Conservation (phyloP, 2,329 filamentous ascomycete genomes). For the Colletotrichum graminicola region DNA sequence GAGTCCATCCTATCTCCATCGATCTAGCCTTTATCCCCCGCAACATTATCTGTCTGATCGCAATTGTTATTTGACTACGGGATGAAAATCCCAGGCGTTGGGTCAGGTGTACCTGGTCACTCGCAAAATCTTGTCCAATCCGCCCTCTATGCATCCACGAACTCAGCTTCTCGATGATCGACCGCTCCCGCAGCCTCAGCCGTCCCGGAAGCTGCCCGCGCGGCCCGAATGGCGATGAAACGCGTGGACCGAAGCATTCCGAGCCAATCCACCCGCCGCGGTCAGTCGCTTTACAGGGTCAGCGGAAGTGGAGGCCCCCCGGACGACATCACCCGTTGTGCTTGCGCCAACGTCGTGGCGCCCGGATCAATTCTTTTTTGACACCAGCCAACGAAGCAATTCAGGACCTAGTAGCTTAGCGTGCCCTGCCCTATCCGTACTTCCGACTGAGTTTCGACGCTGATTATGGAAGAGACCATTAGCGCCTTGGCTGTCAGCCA, state of each 20-base stretch:
- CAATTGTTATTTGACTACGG: neutral
- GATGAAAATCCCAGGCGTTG: neutral
- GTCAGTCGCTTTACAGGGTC: neutral
- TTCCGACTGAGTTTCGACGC: too few species aligned
- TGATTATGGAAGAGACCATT: conserved; percentile 12
- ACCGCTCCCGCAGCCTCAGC: conserved; percentile 7
- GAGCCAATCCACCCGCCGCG: neutral
- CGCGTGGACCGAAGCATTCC: conserved; percentile 4
- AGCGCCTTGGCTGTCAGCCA: neutral
- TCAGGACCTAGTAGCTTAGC: neutral
- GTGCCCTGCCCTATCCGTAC: too few species aligned
- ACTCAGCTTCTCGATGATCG: neutral
- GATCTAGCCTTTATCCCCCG: conserved; percentile 7
- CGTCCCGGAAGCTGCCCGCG: neutral
- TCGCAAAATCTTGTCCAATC: neutral
- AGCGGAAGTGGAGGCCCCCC: conserved; percentile 6
- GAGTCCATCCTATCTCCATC: conserved; percentile 15
- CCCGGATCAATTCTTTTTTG: neutral
- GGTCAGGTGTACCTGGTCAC: neutral
- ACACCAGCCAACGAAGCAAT: conserved; percentile 10
- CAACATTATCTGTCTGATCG: conserved; percentile 9
- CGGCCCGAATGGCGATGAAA: conserved; percentile 25
- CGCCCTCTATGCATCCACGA: neutral
- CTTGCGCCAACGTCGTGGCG: neutral
- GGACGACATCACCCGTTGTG: conserved; percentile 5